These are phyloP conservation scores for Stereum hirsutum DNA, from an alignment of 1,284 basidiomycete species.

Conservation along the genomic window DNA sequence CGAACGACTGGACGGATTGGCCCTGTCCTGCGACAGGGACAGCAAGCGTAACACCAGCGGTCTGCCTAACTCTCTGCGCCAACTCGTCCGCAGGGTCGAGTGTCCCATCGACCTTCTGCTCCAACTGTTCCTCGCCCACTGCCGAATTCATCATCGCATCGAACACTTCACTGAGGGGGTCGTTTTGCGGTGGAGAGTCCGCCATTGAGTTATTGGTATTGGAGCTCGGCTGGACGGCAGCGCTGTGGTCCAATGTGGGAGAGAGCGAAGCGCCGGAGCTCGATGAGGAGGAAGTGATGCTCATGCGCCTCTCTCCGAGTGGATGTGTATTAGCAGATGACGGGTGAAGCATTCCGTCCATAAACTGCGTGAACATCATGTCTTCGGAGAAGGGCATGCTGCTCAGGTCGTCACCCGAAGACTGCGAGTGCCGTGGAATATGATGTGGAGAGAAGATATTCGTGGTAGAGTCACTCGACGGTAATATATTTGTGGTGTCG, in stretches of 20 bases:
- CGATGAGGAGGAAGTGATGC: constrained; percentile 36
- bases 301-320: constrained; percentile 24
- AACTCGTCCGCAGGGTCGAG: constrained; percentile 40
- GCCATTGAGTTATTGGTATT: constrained; percentile 3
- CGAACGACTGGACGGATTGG: constrained; percentile 18
- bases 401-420: not conserved
- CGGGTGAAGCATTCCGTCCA: constrained; percentile 10
- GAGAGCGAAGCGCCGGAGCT: constrained; percentile 44
- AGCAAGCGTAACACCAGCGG: constrained; percentile 53
- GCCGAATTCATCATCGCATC: not conserved
- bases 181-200: not conserved
- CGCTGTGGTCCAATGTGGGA: constrained; percentile 28
- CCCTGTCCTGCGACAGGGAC: constrained; percentile 35
- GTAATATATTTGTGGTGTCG: constrained; percentile 23
- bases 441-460: too few species aligned
- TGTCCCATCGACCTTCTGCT: not conserved
- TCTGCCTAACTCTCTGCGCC: constrained; percentile 47
- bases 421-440: not conserved
- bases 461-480: constrained; percentile 4
- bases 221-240: constrained; percentile 11
- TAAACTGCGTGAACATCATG: constrained; percentile 5
- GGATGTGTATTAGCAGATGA: not conserved
- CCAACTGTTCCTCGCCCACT: not conserved
- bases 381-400: constrained; percentile 12
- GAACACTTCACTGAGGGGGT: too few species aligned